Evolutionary conservation across 2,329 filamentous ascomycete genomes (phyloP).

Genomic region (Raffaelea deltoideospora): DNA sequence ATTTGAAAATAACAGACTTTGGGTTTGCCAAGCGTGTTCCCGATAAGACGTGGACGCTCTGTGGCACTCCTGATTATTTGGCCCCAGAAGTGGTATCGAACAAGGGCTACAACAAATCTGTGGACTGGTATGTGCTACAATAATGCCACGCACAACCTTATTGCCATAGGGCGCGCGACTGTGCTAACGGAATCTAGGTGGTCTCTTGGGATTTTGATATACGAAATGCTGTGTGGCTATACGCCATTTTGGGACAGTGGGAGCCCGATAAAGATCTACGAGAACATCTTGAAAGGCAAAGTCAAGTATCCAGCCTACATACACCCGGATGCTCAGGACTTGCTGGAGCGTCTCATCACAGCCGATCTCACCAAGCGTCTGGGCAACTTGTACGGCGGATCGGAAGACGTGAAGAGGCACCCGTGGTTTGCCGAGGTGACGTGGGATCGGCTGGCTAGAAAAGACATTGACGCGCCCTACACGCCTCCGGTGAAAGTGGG

Average conservation of each 20-base stretch:
- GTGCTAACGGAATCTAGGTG: conserved; percentile 48
- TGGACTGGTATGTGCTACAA: conserved; percentile 63
- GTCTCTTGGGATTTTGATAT: conserved; percentile 95
- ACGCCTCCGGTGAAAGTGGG: conserved; percentile 91
- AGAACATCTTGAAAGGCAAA: conserved; percentile 91
- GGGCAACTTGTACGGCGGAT: conserved; percentile 83
- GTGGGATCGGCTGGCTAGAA: conserved; percentile 85
- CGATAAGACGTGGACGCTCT: conserved; percentile 98
- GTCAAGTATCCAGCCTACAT: conserved; percentile 97
- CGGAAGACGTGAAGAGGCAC: conserved; percentile 87
- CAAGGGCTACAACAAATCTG: conserved; percentile 98
- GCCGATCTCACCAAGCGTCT: conserved; percentile 87
- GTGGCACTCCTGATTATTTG: conserved; percentile 92
- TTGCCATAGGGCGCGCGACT: no score
- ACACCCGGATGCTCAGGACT: conserved; percentile 82
- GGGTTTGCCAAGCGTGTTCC: conserved; percentile 96
- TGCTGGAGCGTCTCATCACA: conserved; percentile 86
- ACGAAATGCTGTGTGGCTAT: conserved; percentile 98
- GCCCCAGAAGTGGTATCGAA: conserved; percentile 97
- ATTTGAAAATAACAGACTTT: conserved; percentile 96
- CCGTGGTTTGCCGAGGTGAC: conserved; percentile 96
- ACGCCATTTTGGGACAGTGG: conserved; percentile 98
- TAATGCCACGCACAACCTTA: no score
- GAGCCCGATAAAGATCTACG: conserved; percentile 97
- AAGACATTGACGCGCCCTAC: conserved; percentile 97